Conservation (phyloP, 2,329 filamentous ascomycete genomes). For the Teratosphaeria pseudoeucalypti region DNA sequence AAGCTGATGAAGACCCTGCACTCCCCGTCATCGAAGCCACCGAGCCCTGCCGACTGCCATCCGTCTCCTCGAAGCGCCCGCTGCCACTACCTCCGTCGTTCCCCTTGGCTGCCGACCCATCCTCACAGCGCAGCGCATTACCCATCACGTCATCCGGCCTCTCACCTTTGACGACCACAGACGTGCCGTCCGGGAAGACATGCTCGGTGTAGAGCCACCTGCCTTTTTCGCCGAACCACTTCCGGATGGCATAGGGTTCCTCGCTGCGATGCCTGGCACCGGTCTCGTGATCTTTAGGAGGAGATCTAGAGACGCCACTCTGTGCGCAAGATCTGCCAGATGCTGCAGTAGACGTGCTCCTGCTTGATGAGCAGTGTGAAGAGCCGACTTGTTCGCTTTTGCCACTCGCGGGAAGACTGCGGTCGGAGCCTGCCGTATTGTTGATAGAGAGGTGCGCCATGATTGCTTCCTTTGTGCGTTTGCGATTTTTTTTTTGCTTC, state of each 20-base stretch:
- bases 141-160: not conserved
- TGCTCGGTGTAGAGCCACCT: not conserved
- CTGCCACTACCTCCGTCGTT: not conserved
- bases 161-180: not conserved
- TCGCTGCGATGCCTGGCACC: not conserved
- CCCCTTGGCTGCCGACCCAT: not conserved
- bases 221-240: not conserved
- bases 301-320: not conserved
- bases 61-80: not conserved
- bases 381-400: not conserved
- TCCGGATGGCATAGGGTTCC: not conserved
- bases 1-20: not conserved
- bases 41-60: not conserved
- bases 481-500: not conserved
- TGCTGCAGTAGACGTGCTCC: not conserved
- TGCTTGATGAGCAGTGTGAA: not conserved
- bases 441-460: not conserved
- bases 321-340: not conserved
- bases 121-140: not conserved
- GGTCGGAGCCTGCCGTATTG: not conserved
- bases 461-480: not conserved
- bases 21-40: not conserved
- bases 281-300: not conserved
- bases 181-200: not conserved
- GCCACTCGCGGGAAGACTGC: not conserved